Evolutionary conservation across 371 early-diverging fungal species (phyloP), one percentile per base, ranked within the genome.

Genomic region (Rhizopus delemar): DNA sequence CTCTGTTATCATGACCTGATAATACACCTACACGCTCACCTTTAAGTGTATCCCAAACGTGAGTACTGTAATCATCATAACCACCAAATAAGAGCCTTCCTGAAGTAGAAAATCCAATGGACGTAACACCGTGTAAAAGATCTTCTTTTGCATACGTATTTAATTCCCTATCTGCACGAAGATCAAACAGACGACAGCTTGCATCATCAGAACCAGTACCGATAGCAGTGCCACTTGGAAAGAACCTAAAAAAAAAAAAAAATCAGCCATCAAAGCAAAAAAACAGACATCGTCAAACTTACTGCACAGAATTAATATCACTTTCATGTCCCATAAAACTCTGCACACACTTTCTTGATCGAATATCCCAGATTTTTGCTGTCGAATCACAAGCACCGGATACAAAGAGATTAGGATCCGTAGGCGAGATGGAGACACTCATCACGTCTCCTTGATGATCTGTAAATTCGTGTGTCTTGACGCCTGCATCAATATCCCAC

Each of bases 381-480:
- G 97, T 94, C 22, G 97, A 89, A 73, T 98, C 98, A 72, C 98
- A 98, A 38, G 96, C 98, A 65, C 93, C 98, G 6, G 96, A 92
- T 2, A 97, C 97, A 79, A 98, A 97, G 33, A 94, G 82, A 73
- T 94, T 93, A 60, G 94, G 92, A 74, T 93, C 92, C 3, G 75
- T 59, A 87, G 92, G 60, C 90, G 77, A 68, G 78, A 85, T 60
- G 13, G 62, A 70, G 9, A 71, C 62, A 39, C 69, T 92, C 98
- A 98, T 98, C 41, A 98, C 98, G 69, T 98, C 98, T 34, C 96
- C 97, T 8, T 93, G 90, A 70, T 98, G 98, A 68, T 97, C 98
- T 51, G 76, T 89, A 71, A 97, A 98, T 66, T 96, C 96, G 58
- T 90, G 80, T 15, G 89, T 85, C 76, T 95, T 95, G 68, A 93